Conservation (phyloP, 75 land plant species). For the Sequoia sempervirens region DNA sequence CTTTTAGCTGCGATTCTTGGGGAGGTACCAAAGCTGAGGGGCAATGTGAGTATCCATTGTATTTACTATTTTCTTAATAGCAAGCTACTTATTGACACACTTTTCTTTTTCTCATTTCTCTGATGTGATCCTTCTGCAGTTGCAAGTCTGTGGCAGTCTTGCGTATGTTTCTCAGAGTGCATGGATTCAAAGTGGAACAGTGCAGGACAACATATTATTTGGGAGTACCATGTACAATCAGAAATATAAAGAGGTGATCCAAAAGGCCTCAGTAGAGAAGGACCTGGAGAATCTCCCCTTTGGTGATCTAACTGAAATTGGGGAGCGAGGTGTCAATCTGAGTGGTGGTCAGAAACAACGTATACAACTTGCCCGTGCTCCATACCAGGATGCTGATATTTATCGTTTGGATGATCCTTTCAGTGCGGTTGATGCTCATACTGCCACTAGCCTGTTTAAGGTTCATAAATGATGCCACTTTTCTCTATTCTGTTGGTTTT, state of each 20-base stretch:
- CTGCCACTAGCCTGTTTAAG: constrained; percentile 25
- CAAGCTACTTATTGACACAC: background rate
- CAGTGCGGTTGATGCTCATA: constrained; percentile 51
- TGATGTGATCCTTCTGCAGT: constrained; percentile 21
- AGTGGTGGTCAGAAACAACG: constrained; percentile 48
- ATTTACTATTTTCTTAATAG: background rate
- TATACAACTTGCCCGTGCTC: constrained; percentile 34
- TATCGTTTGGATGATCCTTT: constrained; percentile 43
- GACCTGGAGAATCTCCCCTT: constrained; percentile 29
- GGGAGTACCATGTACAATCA: constrained; percentile 19
- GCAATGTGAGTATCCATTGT: constrained; percentile 50
- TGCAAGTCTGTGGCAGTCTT: constrained; percentile 17
- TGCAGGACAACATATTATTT: constrained; percentile 29
- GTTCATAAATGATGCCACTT: constrained; percentile 2
- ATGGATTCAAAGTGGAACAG: constrained; percentile 35
- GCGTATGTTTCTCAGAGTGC: constrained; percentile 36
- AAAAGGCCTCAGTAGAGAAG: constrained; percentile 18
- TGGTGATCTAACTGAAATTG: constrained; percentile 37
- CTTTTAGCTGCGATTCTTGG: constrained; percentile 82
- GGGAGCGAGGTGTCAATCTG: constrained; percentile 38
- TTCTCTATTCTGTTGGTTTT: background rate
- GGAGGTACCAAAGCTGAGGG: constrained; percentile 64
- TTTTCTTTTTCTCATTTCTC: background rate
- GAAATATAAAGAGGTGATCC: constrained; percentile 18
- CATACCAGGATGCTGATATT: constrained; percentile 37